Conservation (phyloP, 352 stramenopile species). For the Albugo laibachii region DNA sequence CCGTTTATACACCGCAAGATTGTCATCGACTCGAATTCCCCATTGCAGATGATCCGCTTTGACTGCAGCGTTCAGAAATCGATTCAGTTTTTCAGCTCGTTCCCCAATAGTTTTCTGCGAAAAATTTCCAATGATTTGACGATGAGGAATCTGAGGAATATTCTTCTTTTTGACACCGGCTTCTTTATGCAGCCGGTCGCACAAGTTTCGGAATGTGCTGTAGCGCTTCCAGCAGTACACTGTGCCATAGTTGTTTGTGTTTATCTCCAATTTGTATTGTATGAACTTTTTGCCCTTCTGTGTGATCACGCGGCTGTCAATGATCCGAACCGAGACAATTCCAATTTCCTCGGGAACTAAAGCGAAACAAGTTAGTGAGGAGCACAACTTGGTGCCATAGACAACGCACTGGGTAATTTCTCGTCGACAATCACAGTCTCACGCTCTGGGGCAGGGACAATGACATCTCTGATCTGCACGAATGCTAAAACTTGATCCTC, state of each 20-base stretch:
- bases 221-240: constrained; percentile 80
- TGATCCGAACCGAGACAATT: constrained; percentile 59
- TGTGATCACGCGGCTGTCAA: constrained; percentile 70
- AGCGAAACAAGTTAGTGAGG: constrained; percentile 1
- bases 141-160: constrained; percentile 67
- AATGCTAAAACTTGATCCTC: constrained; percentile 69
- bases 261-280: constrained; percentile 80
- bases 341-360: constrained; percentile 66
- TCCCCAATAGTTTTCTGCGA: constrained; percentile 63
- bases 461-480: constrained; percentile 61
- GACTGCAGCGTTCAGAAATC: constrained; percentile 56
- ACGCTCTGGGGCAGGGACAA: constrained; percentile 36
- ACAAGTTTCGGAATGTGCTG: constrained; percentile 63
- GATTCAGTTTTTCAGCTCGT: constrained; percentile 71
- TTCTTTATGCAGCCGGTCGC: constrained; percentile 72
- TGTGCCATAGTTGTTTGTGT: constrained; percentile 74
- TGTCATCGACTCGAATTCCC: constrained; percentile 74
- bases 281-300: constrained; percentile 75
- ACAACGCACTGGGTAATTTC: constrained; percentile 2
- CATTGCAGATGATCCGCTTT: constrained; percentile 70
- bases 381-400: not conserved
- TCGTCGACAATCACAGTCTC: constrained; percentile 58
- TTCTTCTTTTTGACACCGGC: constrained; percentile 63
- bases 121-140: constrained; percentile 70
- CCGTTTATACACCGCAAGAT: constrained; percentile 79